Evolutionary conservation across 768 basidiomycete genomes (phyloP).

Genomic region (Tylopilus plumbeoviolaceoides): DNA sequence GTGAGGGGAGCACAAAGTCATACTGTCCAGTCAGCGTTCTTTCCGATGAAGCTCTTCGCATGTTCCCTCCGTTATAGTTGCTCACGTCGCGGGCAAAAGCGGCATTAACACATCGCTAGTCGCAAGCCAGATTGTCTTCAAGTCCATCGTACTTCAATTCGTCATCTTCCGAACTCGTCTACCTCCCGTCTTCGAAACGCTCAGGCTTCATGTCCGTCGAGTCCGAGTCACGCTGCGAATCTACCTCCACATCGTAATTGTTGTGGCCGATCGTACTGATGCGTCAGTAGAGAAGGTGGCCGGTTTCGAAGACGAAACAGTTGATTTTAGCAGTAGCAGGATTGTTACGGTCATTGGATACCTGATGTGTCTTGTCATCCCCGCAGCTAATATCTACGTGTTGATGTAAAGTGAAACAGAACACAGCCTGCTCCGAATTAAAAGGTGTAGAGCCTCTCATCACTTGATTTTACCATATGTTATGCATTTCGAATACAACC

Average conservation of each 20-base stretch:
- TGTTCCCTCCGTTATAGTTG: too few relatives aligned
- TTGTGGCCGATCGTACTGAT: not conserved
- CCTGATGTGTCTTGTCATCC: constrained; percentile 59
- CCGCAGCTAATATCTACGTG: too few relatives aligned
- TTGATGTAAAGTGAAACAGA: constrained; percentile 37
- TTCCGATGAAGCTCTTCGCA: too few relatives aligned
- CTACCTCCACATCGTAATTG: not conserved
- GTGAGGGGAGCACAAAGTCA: too few relatives aligned
- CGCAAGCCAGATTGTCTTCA: constrained; percentile 74
- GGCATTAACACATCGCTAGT: constrained; percentile 83
- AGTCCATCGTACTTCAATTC: constrained; percentile 77
- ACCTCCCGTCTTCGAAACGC: constrained; percentile 57
- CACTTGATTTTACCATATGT: not conserved
- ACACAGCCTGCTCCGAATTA: not conserved
- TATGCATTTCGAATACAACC: too few relatives aligned
- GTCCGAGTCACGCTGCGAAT: constrained; percentile 19
- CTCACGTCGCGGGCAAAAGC: constrained; percentile 48
- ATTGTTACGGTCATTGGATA: constrained; percentile 47
- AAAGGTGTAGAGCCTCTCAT: not conserved
- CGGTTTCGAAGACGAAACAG: constrained; percentile 32
- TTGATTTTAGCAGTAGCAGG: too few relatives aligned
- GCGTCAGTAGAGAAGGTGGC: constrained; percentile 1
- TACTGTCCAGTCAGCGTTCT: too few relatives aligned
- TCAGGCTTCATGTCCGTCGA: constrained; percentile 68
- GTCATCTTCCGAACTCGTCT: constrained; percentile 79